Percentiles rank a stretch among this genome's conserved stretches.
Conservation (phyloP, 1,284 basidiomycete genomes). For the Neonothopanus nambi region DNA sequence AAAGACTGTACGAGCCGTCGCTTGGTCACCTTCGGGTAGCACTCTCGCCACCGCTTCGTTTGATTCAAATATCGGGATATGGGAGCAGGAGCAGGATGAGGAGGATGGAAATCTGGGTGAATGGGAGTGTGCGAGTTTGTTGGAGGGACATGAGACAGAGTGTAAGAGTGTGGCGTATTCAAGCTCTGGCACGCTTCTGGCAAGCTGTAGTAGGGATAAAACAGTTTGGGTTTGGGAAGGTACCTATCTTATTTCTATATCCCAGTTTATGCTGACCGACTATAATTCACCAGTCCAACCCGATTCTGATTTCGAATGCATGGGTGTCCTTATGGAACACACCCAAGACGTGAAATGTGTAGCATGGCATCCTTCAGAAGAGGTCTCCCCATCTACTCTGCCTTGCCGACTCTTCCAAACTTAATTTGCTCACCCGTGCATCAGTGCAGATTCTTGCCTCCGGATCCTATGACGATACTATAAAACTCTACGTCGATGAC, state of each 20-base stretch:
- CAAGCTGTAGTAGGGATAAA: conserved; percentile 94
- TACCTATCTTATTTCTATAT: too few species aligned
- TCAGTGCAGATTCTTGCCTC: conserved; percentile 85
- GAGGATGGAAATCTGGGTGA: conserved; percentile 49
- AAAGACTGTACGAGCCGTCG: conserved; percentile 87
- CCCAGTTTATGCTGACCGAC: too few species aligned
- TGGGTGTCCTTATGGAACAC: conserved; percentile 97
- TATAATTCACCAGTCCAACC: conserved; percentile 67
- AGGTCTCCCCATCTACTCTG: conserved; percentile 52
- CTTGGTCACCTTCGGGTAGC: conserved; percentile 89
- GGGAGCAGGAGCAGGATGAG: conserved; percentile 69
- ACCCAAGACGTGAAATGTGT: conserved; percentile 96
- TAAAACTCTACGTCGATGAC: conserved; percentile 94
- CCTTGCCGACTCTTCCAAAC: conserved; percentile 9
- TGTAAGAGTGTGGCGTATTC: conserved; percentile 96
- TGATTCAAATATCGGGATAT: conserved; percentile 90
- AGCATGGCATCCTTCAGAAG: conserved; percentile 93
- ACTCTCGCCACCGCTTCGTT: conserved; percentile 96
- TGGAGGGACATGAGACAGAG: conserved; percentile 98
- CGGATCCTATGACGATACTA: conserved; percentile 95
- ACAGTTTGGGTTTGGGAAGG: conserved; percentile 99
- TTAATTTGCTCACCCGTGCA: conserved; percentile 20
- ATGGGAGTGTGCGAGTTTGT: conserved; percentile 85
- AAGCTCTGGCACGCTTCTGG: conserved; percentile 76
- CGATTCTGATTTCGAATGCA: conserved; percentile 93